Evolutionary conservation across 1,284 basidiomycete species (phyloP).

Genomic region (Melampsora larici-populina): DNA sequence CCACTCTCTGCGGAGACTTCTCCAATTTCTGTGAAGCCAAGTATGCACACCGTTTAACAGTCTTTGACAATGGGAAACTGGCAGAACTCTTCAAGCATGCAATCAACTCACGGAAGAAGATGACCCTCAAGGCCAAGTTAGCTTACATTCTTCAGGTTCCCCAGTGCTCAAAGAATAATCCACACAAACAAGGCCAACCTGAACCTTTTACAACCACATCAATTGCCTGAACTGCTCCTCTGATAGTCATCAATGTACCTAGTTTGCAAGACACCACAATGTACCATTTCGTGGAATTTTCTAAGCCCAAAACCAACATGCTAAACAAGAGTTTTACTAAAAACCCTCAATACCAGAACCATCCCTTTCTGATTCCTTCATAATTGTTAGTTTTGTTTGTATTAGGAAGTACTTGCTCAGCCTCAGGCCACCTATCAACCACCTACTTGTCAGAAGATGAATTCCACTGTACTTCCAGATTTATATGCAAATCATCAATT

Average conservation of each 20-base stretch:
- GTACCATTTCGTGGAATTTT: not conserved
- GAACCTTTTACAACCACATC: not conserved
- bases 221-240: not conserved
- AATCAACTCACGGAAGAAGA: not conserved
- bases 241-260: not conserved
- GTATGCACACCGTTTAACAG: not conserved
- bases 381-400: not conserved
- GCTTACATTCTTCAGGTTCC: no score
- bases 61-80: not conserved
- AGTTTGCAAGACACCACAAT: not conserved
- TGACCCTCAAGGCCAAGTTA: not conserved
- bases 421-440: not conserved
- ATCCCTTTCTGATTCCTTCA: not conserved
- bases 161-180: not conserved
- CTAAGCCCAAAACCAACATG: not conserved
- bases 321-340: not conserved
- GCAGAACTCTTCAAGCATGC: not conserved
- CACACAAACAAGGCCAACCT: not conserved
- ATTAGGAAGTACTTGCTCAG: no score
- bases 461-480: not conserved
- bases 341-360: not conserved
- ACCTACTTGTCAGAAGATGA: not conserved
- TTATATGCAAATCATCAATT: not conserved
- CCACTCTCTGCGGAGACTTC: not conserved
- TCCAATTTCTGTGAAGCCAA: slow-evolving; percentile 11